Percentiles rank a stretch among this genome's conserved stretches.
Conservation (phyloP, 148 eudicot genomes). For the Salicornia ramosissima region DNA sequence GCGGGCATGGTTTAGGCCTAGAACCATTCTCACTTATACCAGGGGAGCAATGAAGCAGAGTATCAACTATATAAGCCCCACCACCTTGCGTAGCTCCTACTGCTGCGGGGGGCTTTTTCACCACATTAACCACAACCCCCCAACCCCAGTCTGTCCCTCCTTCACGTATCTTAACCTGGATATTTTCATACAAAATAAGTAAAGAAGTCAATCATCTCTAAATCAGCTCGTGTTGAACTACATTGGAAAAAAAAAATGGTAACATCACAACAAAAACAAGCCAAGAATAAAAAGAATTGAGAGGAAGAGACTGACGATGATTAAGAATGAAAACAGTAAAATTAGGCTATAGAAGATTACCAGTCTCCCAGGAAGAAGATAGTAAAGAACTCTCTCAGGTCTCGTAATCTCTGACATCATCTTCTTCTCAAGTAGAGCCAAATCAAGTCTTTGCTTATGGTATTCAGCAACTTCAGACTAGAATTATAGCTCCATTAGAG, state of each 20-base stretch:
- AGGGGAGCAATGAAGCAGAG: slow-evolving; percentile 89
- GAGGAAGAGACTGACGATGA: background rate
- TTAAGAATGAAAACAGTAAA: background rate
- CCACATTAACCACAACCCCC: slow-evolving; percentile 98
- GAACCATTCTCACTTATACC: slow-evolving; percentile 84
- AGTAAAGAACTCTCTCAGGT: slow-evolving; percentile 86
- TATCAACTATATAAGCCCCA: slow-evolving; percentile 77
- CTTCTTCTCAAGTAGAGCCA: slow-evolving; percentile 71
- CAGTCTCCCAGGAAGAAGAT: slow-evolving; percentile 93
- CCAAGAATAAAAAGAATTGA: no score
- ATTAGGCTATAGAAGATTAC: slow-evolving; percentile 35
- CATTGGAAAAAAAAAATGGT: background rate
- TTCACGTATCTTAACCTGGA: slow-evolving; percentile 79
- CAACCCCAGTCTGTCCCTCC: slow-evolving; percentile 98
- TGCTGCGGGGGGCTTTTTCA: slow-evolving; percentile 59
- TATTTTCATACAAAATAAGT: background rate
- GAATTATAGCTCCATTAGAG: slow-evolving; percentile 16
- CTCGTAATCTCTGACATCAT: slow-evolving; percentile 91
- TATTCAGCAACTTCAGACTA: slow-evolving; percentile 87
- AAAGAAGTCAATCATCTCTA: background rate
- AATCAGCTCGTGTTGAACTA: background rate
- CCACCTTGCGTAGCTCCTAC: slow-evolving; percentile 59
- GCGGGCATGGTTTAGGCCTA: slow-evolving; percentile 87
- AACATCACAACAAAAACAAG: background rate
- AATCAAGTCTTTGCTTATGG: slow-evolving; percentile 75